Base-by-base conservation (phyloP, 805 yeast genomes). In the Yarrowia osloensis region DNA sequence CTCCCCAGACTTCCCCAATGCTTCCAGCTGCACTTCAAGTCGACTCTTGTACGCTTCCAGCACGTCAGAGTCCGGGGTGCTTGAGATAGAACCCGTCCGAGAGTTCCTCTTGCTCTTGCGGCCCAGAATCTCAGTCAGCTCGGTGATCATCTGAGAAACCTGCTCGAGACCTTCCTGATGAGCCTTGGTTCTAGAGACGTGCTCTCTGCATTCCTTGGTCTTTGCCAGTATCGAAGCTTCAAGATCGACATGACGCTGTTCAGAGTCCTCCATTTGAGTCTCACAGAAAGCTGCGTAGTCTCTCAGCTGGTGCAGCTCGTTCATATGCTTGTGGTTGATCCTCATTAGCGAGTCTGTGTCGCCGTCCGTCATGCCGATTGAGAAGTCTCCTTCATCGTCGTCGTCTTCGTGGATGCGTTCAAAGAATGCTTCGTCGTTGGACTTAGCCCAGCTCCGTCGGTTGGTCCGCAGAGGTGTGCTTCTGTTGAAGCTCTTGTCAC, bases 151-250 rank as follows among this genome's bases (percentile, higher is more conserved):
- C 7, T 37, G 47, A 2, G 63, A 55, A 12, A 55, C 63, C 24
- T 55, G 63, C 19, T 55, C 47, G 3, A 55, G 47, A 28, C 63
- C 63, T n/a, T 55, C 47, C 47, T 55, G 63, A 7, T 55, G 63
- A 24, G 63, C 63, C 35, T 55, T 55, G 1, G 47, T 55, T 19
- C 35, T 21, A 6, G 35, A 39, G 4, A 26, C 63, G 9, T 39
- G 47, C 11, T 55, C 63, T 39, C 63, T 35, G n/a, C 63, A 55
- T 37, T 55, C 63, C 49, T 39, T 55, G 11, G 63, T 37, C 24
- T 55, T 55, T 1, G 63, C 63, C 12, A 28, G 24, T 15, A 55
- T 55, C 22, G 63, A 55, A 12, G 63, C 63, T 26, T 55, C 63
- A 2, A 55, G 63, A 13, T 33, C 47, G 12, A n/a, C 47, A 6